A percentile compares a stretch with the other conserved stretches of the same genome.
These are phyloP conservation scores for Cytospora paraplurivora DNA, from an alignment of 2,329 filamentous ascomycete species.

Conservation along the genomic window DNA sequence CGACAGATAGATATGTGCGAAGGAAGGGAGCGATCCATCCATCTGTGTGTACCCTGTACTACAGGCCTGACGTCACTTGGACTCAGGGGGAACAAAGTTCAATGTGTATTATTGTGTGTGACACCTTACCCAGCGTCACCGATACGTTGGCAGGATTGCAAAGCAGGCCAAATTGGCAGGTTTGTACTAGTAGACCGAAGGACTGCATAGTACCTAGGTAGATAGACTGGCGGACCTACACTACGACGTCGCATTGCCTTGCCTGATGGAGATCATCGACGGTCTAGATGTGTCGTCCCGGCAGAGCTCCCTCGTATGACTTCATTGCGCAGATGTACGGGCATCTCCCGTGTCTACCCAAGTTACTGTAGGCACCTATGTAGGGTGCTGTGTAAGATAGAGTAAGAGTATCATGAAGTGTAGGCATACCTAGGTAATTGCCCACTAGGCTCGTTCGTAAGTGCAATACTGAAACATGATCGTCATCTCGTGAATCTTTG, in stretches of 20 bases:
- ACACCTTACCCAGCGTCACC: conserved; percentile 2
- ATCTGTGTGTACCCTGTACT: background rate
- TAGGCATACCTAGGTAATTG: no score
- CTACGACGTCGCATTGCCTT: background rate
- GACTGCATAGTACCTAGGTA: no score
- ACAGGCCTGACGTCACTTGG: conserved; percentile 8
- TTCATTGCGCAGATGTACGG: background rate
- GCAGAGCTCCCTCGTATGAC: background rate
- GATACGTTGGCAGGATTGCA: background rate
- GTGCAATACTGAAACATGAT: background rate
- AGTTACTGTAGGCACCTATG: background rate
- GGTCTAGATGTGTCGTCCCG: background rate
- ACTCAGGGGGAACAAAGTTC: background rate
- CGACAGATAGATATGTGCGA: background rate
- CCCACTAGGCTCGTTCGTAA: no score
- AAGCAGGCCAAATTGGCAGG: background rate
- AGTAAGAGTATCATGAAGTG: no score
- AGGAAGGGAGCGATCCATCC: background rate
- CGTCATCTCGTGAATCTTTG: background rate
- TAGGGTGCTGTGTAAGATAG: no score
- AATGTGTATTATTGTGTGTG: background rate
- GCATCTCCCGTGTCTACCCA: background rate
- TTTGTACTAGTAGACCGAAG: background rate
- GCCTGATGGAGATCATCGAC: background rate
- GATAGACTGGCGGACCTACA: background rate